Evolutionary conservation across 192 early-diverging fungal species (phyloP).

Genomic region (Dissophora globulifera): DNA sequence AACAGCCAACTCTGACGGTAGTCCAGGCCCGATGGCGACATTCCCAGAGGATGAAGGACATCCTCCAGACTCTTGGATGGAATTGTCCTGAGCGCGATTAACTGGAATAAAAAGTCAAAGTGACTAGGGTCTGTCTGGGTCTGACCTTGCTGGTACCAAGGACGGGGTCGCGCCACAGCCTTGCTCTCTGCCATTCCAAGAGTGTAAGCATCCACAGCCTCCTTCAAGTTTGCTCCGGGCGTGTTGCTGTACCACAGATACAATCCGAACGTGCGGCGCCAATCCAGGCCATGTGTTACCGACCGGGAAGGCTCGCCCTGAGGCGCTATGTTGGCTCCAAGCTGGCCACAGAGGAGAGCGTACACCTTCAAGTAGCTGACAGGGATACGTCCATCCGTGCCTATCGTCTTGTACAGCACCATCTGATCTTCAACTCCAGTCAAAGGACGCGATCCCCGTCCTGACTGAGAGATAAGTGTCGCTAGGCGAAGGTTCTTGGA

Average conservation of each 20-base stretch:
- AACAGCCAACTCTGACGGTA: conserved; percentile 77
- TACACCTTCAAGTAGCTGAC: conserved; percentile 57
- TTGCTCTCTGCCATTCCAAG: conserved; percentile 13
- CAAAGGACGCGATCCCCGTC: conserved; percentile 62
- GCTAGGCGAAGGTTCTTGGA: conserved; percentile 78
- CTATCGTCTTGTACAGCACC: conserved; percentile 39
- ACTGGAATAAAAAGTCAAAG: conserved; percentile 77
- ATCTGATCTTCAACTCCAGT: conserved; percentile 57
- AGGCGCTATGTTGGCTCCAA: conserved; percentile 32
- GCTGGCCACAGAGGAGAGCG: conserved; percentile 63
- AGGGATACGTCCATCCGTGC: conserved; percentile 48
- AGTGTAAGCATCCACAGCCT: conserved; percentile 41
- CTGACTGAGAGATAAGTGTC: conserved; percentile 79
- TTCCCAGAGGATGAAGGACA: conserved; percentile 67
- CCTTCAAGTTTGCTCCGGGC: conserved; percentile 46
- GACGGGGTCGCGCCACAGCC: conserved; percentile 48
- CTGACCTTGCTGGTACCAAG: conserved; percentile 41
- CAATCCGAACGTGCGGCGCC: conserved; percentile 71
- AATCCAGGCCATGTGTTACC: conserved; percentile 66
- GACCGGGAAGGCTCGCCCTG: conserved; percentile 10
- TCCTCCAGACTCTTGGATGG: conserved; percentile 63
- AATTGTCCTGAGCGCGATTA: conserved; percentile 72
- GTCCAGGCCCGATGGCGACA: conserved; percentile 70
- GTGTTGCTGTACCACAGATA: conserved; percentile 69
- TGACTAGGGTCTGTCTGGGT: conserved; percentile 3